Percentiles rank a stretch among this genome's conserved stretches.
Evolutionary conservation across 2,329 filamentous ascomycete genomes (phyloP).

Genomic region (Colletotrichum abscissum): DNA sequence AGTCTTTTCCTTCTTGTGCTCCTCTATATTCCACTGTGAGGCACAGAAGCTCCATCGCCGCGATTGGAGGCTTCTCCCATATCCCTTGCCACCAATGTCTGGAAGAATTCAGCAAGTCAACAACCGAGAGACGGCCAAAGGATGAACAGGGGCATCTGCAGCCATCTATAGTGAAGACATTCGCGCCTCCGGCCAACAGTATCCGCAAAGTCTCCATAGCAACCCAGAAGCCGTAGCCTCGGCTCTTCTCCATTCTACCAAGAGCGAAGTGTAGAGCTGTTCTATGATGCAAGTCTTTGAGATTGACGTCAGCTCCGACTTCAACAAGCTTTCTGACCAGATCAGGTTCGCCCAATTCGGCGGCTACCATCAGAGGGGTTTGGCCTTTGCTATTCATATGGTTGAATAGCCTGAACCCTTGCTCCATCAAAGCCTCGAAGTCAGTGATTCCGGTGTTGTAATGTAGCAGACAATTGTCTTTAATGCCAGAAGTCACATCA

Average conservation of each 20-base stretch:
- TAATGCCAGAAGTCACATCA: rapidly evolving
- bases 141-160: slow-evolving; percentile 7
- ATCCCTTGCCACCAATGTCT: rapidly evolving
- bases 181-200: not conserved
- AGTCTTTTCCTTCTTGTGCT: not conserved
- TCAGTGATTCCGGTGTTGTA: not conserved
- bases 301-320: not conserved
- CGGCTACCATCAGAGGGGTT: not conserved
- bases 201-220: not conserved
- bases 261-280: not conserved
- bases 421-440: not conserved
- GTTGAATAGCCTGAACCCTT: not conserved
- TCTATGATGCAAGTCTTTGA: not conserved
- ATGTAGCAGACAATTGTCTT: not conserved
- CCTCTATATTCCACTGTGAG: not conserved
- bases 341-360: rapidly evolving
- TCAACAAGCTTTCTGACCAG: not conserved
- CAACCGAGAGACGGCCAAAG: not conserved
- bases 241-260: rapidly evolving
- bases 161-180: not conserved
- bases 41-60: not conserved
- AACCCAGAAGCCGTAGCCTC: rapidly evolving
- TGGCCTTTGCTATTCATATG: not conserved
- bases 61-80: not conserved
- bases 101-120: not conserved